phyloP scores from a whole-genome alignment of 2,329 filamentous ascomycete species.

The Hansfordia pulvinata region DNA sequence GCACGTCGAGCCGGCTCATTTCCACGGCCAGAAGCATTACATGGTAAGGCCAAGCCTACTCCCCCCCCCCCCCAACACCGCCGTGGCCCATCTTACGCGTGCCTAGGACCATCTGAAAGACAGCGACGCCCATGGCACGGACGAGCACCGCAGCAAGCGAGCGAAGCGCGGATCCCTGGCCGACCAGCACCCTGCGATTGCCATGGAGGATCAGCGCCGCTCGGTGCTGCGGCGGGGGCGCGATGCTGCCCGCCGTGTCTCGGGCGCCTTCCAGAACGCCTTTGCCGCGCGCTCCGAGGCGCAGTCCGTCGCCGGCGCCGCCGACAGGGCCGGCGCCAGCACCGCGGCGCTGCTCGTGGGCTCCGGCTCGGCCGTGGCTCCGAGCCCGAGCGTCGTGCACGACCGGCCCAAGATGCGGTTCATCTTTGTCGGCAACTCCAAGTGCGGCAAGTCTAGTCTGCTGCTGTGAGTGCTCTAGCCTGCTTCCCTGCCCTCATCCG shows the following conservation, averaged over 20 bases:
- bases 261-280: constrained; percentile 7
- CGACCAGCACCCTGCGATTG: constrained; percentile 1
- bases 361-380: too few species aligned
- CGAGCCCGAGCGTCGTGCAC: constrained; percentile 6
- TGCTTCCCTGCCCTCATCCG: not conserved
- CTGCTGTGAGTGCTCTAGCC: constrained; percentile 13
- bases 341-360: too few species aligned
- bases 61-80: too few species aligned
- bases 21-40: constrained; percentile 10
- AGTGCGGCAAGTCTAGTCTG: constrained; percentile 16
- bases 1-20: constrained; percentile 6
- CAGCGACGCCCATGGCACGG: constrained; percentile 3
- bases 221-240: constrained; percentile 5
- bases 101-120: constrained; percentile 8
- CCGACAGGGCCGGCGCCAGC: too few species aligned
- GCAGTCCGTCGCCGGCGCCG: too few species aligned
- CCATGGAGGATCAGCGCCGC: constrained; percentile 5
- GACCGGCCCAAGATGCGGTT: constrained; percentile 14
- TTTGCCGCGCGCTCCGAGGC: too few species aligned
- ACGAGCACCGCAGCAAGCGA: constrained; percentile 11
- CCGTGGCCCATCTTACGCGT: too few species aligned
- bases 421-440: constrained; percentile 15
- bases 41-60: too few species aligned
- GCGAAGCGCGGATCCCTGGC: constrained; percentile 4
- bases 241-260: constrained; percentile 8